Base-by-base conservation (phyloP, 1,284 basidiomycete genomes). In the Sporisorium scitamineum region DNA sequence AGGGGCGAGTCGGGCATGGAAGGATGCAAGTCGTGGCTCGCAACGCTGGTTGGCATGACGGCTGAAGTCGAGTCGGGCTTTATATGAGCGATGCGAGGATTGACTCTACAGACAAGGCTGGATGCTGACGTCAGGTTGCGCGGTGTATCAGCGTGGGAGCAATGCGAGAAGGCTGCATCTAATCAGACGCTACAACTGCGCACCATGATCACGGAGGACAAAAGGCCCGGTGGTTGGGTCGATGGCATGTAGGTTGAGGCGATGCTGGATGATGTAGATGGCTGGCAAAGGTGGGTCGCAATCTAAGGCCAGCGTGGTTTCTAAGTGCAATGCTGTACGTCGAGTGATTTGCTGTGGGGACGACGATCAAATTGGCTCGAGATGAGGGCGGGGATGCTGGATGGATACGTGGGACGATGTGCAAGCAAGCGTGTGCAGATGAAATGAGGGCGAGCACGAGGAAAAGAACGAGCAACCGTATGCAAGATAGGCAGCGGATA, bases 1-100 rank as follows among this genome's bases (percentile, higher is more conserved):
- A 39, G 71, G 59, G 59, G 39, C 24, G 67, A 69, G n/a, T 61
- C 66, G 20, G 62, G 53, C 20, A 41, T 48, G 8, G 71, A 65
- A 27, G 26, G n/a, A 34, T 59, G 59, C 61, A 62, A 69, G 20
- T 65, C 61, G 20, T 65, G 61, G 42, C 61, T 70, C 13, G 27
- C 66, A 5, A 54, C 52, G 39, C 54, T 70, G 26, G 42, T 59
- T 7, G 66, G 66, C 71, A 70, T 74, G 48, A 18, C 37, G 31
- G 51, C 39, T 50, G 51, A 51, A 13, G 24, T 14, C 45, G 16
- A 20, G 54, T 26, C 16, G 55, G 37, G 50, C 11, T n/a, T 11
- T 31, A 32, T 26, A 24, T 16, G 31, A 24, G 51, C 18, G 18
- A 24, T n/a, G n/a, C n/a, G n/a, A n/a, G 47, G 16, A 20, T 24